Conservation (phyloP, 805 yeast species). For the Pachysolen tannophilus region DNA sequence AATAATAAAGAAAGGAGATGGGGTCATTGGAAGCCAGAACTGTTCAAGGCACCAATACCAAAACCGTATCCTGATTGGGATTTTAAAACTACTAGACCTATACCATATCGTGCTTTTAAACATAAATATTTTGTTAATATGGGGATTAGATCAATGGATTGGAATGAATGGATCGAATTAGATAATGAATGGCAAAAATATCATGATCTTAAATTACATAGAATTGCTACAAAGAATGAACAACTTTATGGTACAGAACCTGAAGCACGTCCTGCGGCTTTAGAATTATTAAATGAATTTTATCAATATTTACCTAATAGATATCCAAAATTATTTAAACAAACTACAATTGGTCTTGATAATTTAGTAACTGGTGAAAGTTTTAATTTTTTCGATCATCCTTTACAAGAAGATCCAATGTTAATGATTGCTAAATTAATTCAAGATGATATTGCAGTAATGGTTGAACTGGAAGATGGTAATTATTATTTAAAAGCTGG, state of each 20-base stretch:
- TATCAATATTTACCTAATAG: slow-evolving; percentile 44
- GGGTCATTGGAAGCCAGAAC: slow-evolving; percentile 50
- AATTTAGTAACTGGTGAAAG: slow-evolving; percentile 48
- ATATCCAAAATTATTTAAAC: slow-evolving; percentile 46
- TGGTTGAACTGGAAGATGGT: slow-evolving; percentile 54
- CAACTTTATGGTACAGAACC: slow-evolving; percentile 44
- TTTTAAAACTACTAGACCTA: slow-evolving; percentile 38
- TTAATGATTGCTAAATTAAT: slow-evolving; percentile 46
- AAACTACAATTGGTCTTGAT: slow-evolving; percentile 37
- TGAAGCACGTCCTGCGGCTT: slow-evolving; percentile 44
- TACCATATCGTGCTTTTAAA: slow-evolving; percentile 62
- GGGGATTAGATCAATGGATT: slow-evolving; percentile 62
- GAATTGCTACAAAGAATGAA: slow-evolving; percentile 37
- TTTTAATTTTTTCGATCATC: slow-evolving; percentile 27
- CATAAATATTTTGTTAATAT: slow-evolving; percentile 57
- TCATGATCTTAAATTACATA: slow-evolving; percentile 42
- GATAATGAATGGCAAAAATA: slow-evolving; percentile 57
- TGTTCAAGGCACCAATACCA: slow-evolving; percentile 41
- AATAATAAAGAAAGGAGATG: slow-evolving; percentile 36
- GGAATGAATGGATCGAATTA: slow-evolving; percentile 57
- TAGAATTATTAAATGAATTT: slow-evolving; percentile 47
- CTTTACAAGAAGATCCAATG: slow-evolving; percentile 45
- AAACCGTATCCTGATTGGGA: slow-evolving; percentile 41
- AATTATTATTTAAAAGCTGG: slow-evolving; percentile 52
- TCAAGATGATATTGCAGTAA: slow-evolving; percentile 63